Evolutionary conservation across 345 rosid genomes (phyloP), one percentile per base, ranked within the genome.

Genomic region (Laguncularia racemosa): DNA sequence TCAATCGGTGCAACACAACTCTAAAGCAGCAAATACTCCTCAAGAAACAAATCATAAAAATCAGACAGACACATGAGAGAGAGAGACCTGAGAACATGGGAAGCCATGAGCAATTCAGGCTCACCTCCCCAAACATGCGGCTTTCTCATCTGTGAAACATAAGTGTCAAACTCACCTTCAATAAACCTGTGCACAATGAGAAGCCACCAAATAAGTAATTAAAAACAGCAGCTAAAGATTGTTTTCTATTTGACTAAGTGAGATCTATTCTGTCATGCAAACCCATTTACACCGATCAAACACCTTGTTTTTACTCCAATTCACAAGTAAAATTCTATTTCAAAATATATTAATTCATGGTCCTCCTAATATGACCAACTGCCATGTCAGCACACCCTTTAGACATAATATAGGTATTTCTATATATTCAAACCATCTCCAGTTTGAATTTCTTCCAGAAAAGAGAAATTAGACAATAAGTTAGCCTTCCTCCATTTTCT

Each of bases 101-200:
- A 93, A 61, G 97, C 90, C 85, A 93, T 87, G 76, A 93, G 76
- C 77, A 93, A 76, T 69, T 93, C 97, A 19, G 97, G 99, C 70
- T 93, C 99, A 64, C 99, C 99, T 50, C 99, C 99, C 99, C 99
- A 93, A 43, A 86, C 84, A 45, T 86, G 89, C 17, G 96, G 90
- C 81, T 87, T 76, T 76, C 91, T 76, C 44, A 89, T 93, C 46
- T 76, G 81, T 11, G 76, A 67, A 13, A 93, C 88, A 52, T 93
- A 89, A 4, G 83, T 71, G 61, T 89, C 86, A 51, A 93, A 93
- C 74, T 93, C 86, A 49, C 99, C 99, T 80, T 89, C 97, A 48
- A 93, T 69, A 69, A 93, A 93, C 99, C 99, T 93, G 81, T 51
- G 46, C 53, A 59, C 54, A 64, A 56, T 57, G 58, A 55, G 21